Evolutionary conservation across 108 stramenopile genomes (phyloP).

Genomic region (Fragilaria crotonensis): DNA sequence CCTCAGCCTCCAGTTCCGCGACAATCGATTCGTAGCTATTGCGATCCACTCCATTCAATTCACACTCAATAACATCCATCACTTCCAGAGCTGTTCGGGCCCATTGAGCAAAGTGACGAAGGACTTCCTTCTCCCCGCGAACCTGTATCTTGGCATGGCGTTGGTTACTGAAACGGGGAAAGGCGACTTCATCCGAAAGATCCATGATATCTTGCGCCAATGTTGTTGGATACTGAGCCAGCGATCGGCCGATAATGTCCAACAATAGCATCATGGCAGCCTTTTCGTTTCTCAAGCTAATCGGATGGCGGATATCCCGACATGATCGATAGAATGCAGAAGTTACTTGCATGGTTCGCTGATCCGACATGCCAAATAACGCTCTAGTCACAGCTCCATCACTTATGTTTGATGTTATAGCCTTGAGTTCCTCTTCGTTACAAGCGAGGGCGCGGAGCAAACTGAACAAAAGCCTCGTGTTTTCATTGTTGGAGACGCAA

Average conservation of each 20-base stretch:
- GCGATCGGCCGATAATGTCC: constrained; percentile 41
- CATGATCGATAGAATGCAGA: constrained; percentile 52
- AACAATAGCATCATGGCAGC: constrained; percentile 66
- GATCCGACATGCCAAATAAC: constrained; percentile 35
- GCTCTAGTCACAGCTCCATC: constrained; percentile 21
- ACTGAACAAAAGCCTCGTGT: constrained; percentile 77
- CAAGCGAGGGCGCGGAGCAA: constrained; percentile 75
- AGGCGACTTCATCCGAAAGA: constrained; percentile 47
- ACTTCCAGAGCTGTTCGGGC: constrained; percentile 69
- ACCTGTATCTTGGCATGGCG: constrained; percentile 90
- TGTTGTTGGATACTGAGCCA: constrained; percentile 75
- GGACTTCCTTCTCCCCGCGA: constrained; percentile 82
- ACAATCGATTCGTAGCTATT: constrained; percentile 56
- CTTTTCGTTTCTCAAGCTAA: constrained; percentile 71
- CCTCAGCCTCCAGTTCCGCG: constrained; percentile 64
- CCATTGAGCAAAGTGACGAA: constrained; percentile 77
- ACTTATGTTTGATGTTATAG: constrained; percentile 22
- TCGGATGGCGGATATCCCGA: constrained; percentile 77
- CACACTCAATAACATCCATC: constrained; percentile 61
- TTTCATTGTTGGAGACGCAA: constrained; percentile 95
- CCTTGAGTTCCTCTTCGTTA: constrained; percentile 54
- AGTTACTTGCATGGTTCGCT: background rate
- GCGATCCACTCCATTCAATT: constrained; percentile 45
- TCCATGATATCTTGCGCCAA: constrained; percentile 62
- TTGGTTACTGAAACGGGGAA: constrained; percentile 72